These are phyloP conservation scores for Leptoxyphium fumago DNA, from an alignment of 2,329 filamentous ascomycete species.

Conservation along the genomic window DNA sequence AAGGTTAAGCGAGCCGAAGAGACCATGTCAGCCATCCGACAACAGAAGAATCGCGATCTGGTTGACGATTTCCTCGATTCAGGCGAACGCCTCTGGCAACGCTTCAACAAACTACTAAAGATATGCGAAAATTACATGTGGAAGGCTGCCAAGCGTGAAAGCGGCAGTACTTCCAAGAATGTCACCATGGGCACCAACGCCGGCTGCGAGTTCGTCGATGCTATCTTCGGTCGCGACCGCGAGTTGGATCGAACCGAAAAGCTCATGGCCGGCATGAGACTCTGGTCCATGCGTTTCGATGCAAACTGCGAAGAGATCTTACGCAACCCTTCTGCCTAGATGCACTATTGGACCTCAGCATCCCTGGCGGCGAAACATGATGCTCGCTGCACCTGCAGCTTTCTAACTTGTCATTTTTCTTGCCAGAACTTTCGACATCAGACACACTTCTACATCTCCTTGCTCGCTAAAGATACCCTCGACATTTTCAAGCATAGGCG, in stretches of 20 bases:
- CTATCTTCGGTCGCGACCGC: constrained; percentile 82
- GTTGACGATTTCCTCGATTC: constrained; percentile 82
- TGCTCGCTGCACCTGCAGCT: background rate
- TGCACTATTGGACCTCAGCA: no score
- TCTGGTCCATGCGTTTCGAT: constrained; percentile 90
- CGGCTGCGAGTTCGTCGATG: constrained; percentile 89
- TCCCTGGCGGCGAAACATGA: no score
- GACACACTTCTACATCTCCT: background rate
- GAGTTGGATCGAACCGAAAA: constrained; percentile 82
- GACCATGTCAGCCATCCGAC: constrained; percentile 55
- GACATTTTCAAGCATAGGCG: no score
- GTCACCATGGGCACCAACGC: constrained; percentile 77
- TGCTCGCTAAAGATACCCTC: background rate
- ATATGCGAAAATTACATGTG: constrained; percentile 91
- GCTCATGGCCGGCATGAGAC: constrained; percentile 74
- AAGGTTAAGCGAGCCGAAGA: constrained; percentile 89
- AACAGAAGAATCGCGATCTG: constrained; percentile 59
- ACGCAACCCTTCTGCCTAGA: constrained; percentile 32
- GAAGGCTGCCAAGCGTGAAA: constrained; percentile 63
- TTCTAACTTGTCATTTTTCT: background rate
- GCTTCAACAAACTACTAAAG: constrained; percentile 76
- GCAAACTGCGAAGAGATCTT: constrained; percentile 91
- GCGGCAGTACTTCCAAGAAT: constrained; percentile 40
- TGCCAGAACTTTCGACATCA: no score
- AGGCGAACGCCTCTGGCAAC: constrained; percentile 73